Evolutionary conservation across 495 filamentous ascomycete genomes (phyloP).

Genomic region (Lasiosphaeria miniovina): DNA sequence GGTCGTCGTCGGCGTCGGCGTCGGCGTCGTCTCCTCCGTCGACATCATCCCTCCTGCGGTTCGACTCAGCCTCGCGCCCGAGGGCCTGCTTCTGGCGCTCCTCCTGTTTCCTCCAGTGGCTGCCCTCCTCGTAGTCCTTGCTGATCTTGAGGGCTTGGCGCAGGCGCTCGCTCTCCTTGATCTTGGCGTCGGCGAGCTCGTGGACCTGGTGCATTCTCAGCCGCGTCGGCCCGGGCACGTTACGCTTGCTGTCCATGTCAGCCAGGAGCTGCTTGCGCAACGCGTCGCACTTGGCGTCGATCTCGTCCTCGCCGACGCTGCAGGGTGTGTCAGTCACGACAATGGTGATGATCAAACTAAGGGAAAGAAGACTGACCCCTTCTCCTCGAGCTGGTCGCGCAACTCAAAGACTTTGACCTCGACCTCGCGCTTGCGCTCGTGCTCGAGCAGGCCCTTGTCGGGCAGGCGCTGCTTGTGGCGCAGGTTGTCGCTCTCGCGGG

Average conservation of each 20-base stretch:
- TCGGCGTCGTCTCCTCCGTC: background rate
- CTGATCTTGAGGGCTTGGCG: constrained; percentile 84
- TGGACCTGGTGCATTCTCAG: constrained; percentile 94
- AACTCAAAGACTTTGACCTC: constrained; percentile 92
- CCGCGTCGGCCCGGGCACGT: constrained; percentile 28
- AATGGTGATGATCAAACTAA: background rate
- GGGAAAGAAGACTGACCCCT: constrained; percentile 53
- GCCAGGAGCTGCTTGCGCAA: constrained; percentile 61
- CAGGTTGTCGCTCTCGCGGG: constrained; percentile 56
- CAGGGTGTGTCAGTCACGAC: constrained; percentile 1
- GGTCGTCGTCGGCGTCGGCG: no score
- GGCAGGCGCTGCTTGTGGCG: constrained; percentile 77
- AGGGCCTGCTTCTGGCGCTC: constrained; percentile 62
- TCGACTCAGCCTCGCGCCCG: constrained; percentile 9
- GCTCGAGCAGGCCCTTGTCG: constrained; percentile 87
- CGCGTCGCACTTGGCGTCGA: constrained; percentile 62
- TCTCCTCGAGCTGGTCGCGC: constrained; percentile 84
- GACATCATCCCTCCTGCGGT: background rate
- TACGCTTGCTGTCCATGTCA: constrained; percentile 42
- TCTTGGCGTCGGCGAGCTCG: constrained; percentile 93
- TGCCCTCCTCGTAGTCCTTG: constrained; percentile 82
- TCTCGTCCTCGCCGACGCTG: constrained; percentile 76
- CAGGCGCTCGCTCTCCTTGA: constrained; percentile 88
- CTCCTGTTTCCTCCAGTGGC: constrained; percentile 69
- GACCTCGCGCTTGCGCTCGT: constrained; percentile 82